Evolutionary conservation across 1,284 basidiomycete genomes (phyloP).

Genomic region (Entoloma clypeatum): DNA sequence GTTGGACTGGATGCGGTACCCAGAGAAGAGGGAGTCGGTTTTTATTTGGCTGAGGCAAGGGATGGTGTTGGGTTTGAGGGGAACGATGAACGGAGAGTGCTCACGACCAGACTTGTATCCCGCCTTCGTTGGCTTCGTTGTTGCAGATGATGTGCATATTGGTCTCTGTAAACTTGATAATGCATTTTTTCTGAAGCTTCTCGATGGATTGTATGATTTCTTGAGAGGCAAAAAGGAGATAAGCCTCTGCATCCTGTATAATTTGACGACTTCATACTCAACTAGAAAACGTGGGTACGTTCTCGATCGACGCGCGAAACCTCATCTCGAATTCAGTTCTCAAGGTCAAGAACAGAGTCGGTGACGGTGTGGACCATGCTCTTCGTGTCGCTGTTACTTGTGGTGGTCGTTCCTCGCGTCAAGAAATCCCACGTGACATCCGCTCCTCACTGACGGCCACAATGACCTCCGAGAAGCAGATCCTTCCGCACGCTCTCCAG

Average conservation of each 20-base stretch:
- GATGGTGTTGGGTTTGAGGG: not conserved
- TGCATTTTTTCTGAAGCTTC: constrained; percentile 79
- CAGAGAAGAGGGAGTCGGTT: constrained; percentile 70
- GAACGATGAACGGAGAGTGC: constrained; percentile 23
- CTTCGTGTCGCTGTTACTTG: no score
- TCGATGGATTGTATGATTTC: constrained; percentile 77
- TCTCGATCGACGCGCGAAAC: no score
- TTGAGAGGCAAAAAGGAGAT: no score
- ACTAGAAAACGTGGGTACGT: no score
- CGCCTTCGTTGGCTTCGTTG: constrained; percentile 74
- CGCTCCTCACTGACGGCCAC: constrained; percentile 16
- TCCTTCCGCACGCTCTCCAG: constrained; percentile 71
- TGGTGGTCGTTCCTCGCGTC: no score
- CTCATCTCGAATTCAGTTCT: no score
- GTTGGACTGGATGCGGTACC: constrained; percentile 87
- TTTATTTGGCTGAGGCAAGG: constrained; percentile 51
- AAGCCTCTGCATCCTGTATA: no score
- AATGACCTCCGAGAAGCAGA: constrained; percentile 30
- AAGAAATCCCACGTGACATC: no score
- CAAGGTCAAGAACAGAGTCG: no score
- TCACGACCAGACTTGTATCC: constrained; percentile 91
- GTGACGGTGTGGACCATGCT: no score
- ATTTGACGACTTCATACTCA: no score
- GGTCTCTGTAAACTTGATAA: constrained; percentile 74
- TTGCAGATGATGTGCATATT: constrained; percentile 84